Percentiles rank a stretch among this genome's conserved stretches.
Evolutionary conservation across 345 rosid species (phyloP).

Genomic region (Citrus cavaleriei): DNA sequence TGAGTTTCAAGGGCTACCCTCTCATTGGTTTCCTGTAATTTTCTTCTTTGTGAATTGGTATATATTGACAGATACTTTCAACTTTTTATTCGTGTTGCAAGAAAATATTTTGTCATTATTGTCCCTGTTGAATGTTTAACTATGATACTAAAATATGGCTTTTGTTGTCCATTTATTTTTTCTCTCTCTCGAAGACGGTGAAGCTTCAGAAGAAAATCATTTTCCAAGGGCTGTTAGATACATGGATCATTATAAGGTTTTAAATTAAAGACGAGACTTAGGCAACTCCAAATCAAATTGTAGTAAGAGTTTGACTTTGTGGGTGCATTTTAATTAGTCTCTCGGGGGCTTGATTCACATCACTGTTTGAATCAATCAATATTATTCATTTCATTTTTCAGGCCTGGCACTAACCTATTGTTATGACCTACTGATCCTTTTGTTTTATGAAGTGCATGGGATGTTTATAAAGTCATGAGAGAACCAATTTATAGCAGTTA

Average conservation of each 20-base stretch:
- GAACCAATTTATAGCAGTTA: background rate
- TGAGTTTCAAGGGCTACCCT: slow-evolving; percentile 10
- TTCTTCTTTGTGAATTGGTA: background rate
- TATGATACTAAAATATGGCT: background rate
- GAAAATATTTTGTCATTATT: slow-evolving; percentile 4
- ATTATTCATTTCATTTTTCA: background rate
- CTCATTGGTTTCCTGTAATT: slow-evolving; percentile 8
- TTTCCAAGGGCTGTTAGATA: background rate
- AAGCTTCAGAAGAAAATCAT: background rate
- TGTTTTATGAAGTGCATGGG: background rate
- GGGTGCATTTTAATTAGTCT: background rate
- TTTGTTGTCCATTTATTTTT: background rate
- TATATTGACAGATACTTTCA: background rate
- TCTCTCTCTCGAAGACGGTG: background rate
- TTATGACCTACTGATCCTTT: too few species aligned
- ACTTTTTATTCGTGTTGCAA: background rate
- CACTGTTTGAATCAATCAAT: background rate
- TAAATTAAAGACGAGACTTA: background rate
- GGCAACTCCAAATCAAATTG: background rate
- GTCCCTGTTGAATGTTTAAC: background rate
- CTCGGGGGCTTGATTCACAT: background rate
- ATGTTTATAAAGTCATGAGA: background rate
- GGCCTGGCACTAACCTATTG: too few species aligned
- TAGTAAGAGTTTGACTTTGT: background rate
- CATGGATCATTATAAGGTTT: background rate